These are phyloP conservation scores for Thermothielavioides terrestris DNA, from an alignment of 495 filamentous ascomycete species.

Conservation along the genomic window DNA sequence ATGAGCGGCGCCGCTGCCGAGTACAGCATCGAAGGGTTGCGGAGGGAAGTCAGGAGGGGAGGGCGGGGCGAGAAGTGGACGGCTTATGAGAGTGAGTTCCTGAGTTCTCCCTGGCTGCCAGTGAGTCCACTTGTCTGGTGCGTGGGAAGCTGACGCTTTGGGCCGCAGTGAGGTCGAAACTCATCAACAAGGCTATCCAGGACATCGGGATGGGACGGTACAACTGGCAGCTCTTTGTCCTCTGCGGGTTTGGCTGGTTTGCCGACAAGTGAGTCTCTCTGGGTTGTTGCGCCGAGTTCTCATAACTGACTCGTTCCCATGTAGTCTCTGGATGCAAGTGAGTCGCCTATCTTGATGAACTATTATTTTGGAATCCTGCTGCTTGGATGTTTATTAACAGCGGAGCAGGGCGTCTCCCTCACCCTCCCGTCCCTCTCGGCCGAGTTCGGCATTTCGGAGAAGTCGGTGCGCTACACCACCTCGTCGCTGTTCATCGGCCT, in stretches of 20 bases:
- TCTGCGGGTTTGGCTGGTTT: constrained; percentile 75
- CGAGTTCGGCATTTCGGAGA: constrained; percentile 53
- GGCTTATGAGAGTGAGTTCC: constrained; percentile 41
- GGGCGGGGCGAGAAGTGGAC: constrained; percentile 34
- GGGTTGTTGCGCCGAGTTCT: no score
- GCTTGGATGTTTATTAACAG: constrained; percentile 3
- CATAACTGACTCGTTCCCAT: background rate
- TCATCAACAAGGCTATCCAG: constrained; percentile 67
- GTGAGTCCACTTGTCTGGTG: background rate
- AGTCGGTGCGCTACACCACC: constrained; percentile 45
- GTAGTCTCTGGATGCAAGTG: constrained; percentile 47
- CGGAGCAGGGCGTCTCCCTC: constrained; percentile 52
- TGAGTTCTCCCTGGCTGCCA: no score
- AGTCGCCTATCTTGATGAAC: no score
- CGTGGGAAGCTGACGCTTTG: background rate
- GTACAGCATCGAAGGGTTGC: constrained; percentile 44
- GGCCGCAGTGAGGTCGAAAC: constrained; percentile 43
- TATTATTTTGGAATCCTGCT: background rate
- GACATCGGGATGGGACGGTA: constrained; percentile 86
- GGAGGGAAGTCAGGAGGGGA: constrained; percentile 37
- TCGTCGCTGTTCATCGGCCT: constrained; percentile 50
- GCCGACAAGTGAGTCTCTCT: constrained; percentile 43
- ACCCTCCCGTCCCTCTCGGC: constrained; percentile 61
- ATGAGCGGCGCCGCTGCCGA: constrained; percentile 29
- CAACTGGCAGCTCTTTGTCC: constrained; percentile 73